Percentiles rank a stretch among this genome's conserved stretches.
These are phyloP conservation scores for Acanthamoeba rhysodes DNA, from an alignment of 208 protist genomes.

Conservation along the genomic window DNA sequence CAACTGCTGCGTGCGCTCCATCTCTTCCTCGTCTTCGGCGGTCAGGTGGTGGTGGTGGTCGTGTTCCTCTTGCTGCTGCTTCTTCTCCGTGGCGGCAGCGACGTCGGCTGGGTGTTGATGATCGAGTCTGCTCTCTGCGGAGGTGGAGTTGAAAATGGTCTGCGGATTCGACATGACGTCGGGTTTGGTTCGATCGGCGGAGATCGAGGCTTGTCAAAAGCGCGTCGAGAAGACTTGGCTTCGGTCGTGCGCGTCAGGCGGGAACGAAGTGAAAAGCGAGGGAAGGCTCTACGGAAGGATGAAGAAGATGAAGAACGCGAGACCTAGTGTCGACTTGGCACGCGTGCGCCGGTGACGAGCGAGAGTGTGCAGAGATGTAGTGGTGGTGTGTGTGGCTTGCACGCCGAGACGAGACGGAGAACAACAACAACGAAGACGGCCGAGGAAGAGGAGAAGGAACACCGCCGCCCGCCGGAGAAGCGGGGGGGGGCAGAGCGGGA, in stretches of 20 bases:
- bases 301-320: not conserved
- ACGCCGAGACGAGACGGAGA: not conserved
- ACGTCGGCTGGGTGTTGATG: not conserved
- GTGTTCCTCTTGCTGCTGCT: not conserved
- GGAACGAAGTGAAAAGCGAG: constrained; percentile 17
- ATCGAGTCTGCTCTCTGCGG: not conserved
- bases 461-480: not conserved
- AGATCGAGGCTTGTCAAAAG: not conserved
- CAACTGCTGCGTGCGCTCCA: constrained; percentile 6
- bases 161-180: constrained; percentile 18
- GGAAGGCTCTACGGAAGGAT: constrained; percentile 15
- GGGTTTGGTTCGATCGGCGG: not conserved
- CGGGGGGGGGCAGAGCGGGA: not conserved
- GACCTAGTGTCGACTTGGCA: not conserved
- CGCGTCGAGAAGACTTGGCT: not conserved
- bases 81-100: not conserved
- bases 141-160: constrained; percentile 13
- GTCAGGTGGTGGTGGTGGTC: not conserved
- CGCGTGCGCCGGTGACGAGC: not conserved
- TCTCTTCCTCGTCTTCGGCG: not conserved
- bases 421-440: not conserved
- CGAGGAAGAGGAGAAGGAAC: not conserved
- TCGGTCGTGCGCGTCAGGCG: not conserved
- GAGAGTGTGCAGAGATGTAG: too few species aligned
- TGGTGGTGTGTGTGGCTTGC: not conserved